Percentiles rank a stretch among this genome's conserved stretches.
Conservation (phyloP, 2,329 filamentous ascomycete species). For the Aspergillus ibericus region DNA sequence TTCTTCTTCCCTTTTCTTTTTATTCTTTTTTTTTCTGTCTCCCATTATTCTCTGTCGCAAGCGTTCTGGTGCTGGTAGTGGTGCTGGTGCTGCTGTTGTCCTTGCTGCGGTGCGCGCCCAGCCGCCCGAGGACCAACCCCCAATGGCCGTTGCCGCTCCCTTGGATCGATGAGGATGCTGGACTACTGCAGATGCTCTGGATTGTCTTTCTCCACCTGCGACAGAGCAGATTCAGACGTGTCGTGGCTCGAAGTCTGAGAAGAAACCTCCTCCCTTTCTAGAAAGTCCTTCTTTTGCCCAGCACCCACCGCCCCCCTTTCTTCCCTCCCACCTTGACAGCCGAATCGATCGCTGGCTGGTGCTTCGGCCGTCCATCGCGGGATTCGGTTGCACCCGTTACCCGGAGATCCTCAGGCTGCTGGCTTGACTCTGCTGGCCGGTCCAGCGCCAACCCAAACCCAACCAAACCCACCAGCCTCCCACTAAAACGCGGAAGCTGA, state of each 20-base stretch:
- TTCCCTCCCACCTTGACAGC: neutral
- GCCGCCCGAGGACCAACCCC: constrained; percentile 10
- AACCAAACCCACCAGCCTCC: constrained; percentile 18
- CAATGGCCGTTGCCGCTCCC: constrained; percentile 5
- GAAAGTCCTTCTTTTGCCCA: constrained; percentile 1
- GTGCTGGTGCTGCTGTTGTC: neutral
- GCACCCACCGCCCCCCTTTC: neutral
- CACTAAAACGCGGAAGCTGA: constrained; percentile 26
- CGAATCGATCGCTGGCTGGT: neutral
- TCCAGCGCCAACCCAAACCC: constrained; percentile 8
- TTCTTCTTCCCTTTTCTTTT: neutral
- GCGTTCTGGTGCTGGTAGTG: neutral
- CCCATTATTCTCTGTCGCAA: neutral
- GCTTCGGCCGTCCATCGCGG: neutral
- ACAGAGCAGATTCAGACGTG: constrained; percentile 3
- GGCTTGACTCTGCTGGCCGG: neutral
- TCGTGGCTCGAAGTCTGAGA: constrained; percentile 1
- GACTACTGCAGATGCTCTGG: constrained; percentile 4
- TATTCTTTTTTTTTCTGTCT: too few relatives aligned
- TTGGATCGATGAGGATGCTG: constrained; percentile 11
- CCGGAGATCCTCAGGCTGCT: constrained; percentile 8
- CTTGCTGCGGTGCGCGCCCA: constrained; percentile 12
- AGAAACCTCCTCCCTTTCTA: constrained; percentile 5
- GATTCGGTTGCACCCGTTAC: constrained; percentile 11
- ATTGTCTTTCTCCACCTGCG: constrained; percentile 6